Conservation (phyloP, 352 stramenopile species). For the Globisporangium uncinulatum region DNA sequence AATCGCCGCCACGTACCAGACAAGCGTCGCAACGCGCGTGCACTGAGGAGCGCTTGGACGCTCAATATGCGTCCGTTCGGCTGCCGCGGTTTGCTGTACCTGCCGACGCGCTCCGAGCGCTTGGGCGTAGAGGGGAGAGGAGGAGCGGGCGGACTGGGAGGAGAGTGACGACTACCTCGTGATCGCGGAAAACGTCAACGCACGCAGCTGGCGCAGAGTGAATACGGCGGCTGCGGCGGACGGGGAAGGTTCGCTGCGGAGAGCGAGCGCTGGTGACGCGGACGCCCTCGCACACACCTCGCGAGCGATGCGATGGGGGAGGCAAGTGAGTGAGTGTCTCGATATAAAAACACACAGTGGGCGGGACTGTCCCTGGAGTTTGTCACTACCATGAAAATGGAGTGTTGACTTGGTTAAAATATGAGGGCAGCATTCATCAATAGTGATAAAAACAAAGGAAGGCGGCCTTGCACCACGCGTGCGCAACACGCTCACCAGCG, state of each 20-base stretch:
- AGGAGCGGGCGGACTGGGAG: too few relatives aligned
- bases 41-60: not conserved
- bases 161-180: too few relatives aligned
- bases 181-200: too few relatives aligned
- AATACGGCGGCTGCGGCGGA: not conserved
- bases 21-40: not conserved
- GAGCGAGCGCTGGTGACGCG: not conserved
- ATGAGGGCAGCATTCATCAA: not conserved
- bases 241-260: not conserved
- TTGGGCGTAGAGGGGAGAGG: too few relatives aligned
- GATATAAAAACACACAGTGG: not conserved
- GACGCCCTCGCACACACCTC: not conserved
- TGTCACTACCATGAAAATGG: not conserved
- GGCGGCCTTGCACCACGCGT: not conserved
- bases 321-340: constrained; percentile 1
- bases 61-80: not conserved
- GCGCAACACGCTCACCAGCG: not conserved
- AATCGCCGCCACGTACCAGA: not conserved
- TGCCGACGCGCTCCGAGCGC: too few relatives aligned
- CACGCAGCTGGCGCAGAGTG: not conserved
- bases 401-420: not conserved
- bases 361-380: not conserved
- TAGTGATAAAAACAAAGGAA: not conserved
- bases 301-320: not conserved
- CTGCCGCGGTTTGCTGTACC: too few relatives aligned